A percentile compares a stretch with the other conserved stretches of the same genome.
Evolutionary conservation across 768 basidiomycete genomes (phyloP).

Genomic region (Sarcodon sp.): DNA sequence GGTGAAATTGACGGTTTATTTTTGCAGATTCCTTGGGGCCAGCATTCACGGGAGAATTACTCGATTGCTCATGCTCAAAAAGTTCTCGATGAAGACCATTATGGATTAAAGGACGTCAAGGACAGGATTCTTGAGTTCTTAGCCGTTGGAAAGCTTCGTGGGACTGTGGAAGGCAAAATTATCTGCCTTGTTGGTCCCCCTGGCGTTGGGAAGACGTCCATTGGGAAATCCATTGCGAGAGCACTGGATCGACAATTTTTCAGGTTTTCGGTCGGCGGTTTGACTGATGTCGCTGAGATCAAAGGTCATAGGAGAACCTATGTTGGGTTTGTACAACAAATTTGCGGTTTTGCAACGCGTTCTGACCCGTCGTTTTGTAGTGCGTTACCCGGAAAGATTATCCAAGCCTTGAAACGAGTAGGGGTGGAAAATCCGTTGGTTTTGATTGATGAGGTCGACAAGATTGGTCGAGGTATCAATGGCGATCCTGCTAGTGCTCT

Average conservation of each 20-base stretch:
- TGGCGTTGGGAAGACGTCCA: constrained; percentile 94
- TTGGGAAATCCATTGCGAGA: constrained; percentile 89
- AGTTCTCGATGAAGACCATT: constrained; percentile 92
- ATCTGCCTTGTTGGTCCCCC: constrained; percentile 94
- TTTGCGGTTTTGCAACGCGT: neutral
- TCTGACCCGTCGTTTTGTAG: constrained; percentile 19
- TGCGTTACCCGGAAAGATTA: constrained; percentile 89
- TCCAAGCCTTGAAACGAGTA: constrained; percentile 86
- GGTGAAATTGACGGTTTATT: neutral
- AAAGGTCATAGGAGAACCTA: constrained; percentile 98
- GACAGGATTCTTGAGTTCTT: constrained; percentile 92
- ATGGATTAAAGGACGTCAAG: constrained; percentile 86
- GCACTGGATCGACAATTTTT: constrained; percentile 90
- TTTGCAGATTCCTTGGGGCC: constrained; percentile 88
- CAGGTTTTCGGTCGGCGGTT: constrained; percentile 91
- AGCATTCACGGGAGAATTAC: constrained; percentile 88
- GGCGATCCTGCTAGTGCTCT: constrained; percentile 89
- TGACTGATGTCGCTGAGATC: constrained; percentile 98
- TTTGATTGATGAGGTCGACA: constrained; percentile 92
- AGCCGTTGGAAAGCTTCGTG: constrained; percentile 88
- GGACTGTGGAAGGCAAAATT: constrained; percentile 95
- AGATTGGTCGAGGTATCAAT: constrained; percentile 84
- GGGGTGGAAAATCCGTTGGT: constrained; percentile 92
- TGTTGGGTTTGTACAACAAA: constrained; percentile 48
- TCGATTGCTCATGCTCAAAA: constrained; percentile 69